A percentile compares a stretch with the other conserved stretches of the same genome.
Conservation (phyloP, 148 eudicot genomes). For the Amaranthus cruentus region DNA sequence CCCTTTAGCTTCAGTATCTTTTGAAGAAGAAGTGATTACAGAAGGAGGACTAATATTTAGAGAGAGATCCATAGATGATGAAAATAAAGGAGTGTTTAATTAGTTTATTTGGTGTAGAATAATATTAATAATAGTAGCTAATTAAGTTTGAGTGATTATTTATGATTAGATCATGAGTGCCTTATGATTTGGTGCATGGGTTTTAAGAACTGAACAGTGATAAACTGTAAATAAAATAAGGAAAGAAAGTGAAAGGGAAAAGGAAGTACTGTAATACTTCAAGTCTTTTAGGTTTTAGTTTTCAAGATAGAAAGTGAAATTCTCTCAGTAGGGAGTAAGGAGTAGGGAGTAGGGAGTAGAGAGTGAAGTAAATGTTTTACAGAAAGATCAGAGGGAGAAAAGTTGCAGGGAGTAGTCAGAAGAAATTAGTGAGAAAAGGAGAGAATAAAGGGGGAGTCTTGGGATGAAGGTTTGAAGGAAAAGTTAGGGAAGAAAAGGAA, state of each 20-base stretch:
- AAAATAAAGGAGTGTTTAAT: not conserved
- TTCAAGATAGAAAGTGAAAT: not conserved
- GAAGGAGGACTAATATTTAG: slow-evolving; percentile 68
- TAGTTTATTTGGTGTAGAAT: not conserved
- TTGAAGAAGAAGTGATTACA: slow-evolving; percentile 2
- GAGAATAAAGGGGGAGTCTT: not conserved
- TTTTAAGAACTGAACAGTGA: not conserved
- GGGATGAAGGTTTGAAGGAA: slow-evolving; percentile 26
- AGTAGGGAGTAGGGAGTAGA: slow-evolving; percentile 17
- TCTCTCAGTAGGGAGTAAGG: not conserved
- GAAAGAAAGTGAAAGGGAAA: not conserved
- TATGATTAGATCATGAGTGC: slow-evolving; percentile 79
- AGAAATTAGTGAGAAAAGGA: not conserved
- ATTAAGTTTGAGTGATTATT: not conserved
- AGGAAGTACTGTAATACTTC: too few relatives aligned
- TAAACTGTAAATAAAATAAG: slow-evolving; percentile 9
- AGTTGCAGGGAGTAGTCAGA: slow-evolving; percentile 2
- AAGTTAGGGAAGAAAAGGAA: slow-evolving; percentile 38
- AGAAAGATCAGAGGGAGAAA: not conserved
- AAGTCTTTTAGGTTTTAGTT: slow-evolving; percentile 16
- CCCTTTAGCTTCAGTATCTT: not conserved
- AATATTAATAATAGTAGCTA: not conserved
- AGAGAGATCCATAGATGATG: slow-evolving; percentile 57
- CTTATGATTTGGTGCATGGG: slow-evolving; percentile 76
- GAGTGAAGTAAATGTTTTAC: slow-evolving; percentile 18